Base-by-base conservation (phyloP, 2,329 filamentous ascomycete genomes). In the Torrubiellomyces zombiae region DNA sequence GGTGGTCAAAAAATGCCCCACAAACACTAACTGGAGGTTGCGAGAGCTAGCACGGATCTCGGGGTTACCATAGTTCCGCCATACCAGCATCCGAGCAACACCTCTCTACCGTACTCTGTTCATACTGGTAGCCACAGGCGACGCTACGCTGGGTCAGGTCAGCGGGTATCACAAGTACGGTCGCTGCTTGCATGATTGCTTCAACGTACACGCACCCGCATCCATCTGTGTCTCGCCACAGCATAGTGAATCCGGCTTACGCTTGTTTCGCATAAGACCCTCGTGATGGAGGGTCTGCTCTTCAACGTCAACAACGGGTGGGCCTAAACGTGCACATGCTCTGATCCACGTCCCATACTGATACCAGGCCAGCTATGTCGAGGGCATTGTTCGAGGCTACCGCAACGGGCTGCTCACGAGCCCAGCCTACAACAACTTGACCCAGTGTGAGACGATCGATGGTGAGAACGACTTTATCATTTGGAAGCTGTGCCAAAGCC, bases 371-470 rank as follows among this genome's bases (percentile, higher is more conserved):
- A 92, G 85, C 57, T 95, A 92, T 56, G 74, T 95, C 50, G 89
- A 98, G 58, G 89, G 89, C 51, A 85, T 98, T 50, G 82, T 95
- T 44, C 80, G 89, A 44, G 89, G 89, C 36, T 98, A 95, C 58
- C 77, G 86, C 48, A 98, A 95, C 56, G 70, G 76, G 45, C 76
- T 98, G 35, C 69, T 98, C 47, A 95, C 79, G 28, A 60, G 75
- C 52, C 66, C 81, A 49, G 91, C 86, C 60, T 98, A 98, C 60
- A 75, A 67, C 59, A 98, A 95, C 61, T 58, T 95, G 56, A 91
- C 79, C 34, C 86, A 95, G 67, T 95, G 86, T 69, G 86, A 95
- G 59, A 93, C 74, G 24, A 86, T 95, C 43, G 86, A 95, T 57
- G 86, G 86, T 89, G 28, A 25, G 20, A 15, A n/a, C n/a, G n/a